Evolutionary conservation across 768 basidiomycete species (phyloP), one percentile per base, ranked within the genome.

Genomic region (Tricholoma matsutake): DNA sequence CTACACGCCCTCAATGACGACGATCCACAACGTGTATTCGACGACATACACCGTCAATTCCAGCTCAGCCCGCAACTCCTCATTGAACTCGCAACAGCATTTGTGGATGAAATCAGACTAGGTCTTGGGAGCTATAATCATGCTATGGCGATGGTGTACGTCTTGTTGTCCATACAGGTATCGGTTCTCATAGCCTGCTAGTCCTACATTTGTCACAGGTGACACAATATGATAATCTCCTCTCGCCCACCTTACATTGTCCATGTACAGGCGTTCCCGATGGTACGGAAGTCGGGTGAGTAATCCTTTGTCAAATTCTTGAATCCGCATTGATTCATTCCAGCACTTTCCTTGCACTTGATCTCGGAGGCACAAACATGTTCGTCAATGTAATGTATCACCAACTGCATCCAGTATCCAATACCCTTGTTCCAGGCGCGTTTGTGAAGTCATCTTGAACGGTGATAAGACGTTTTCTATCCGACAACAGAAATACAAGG

Each of bases 341-440:
- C 67, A 97, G 95, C 49, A 96, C 94, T 6, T 99, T 97, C 76
- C 85, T 98, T 57, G 96, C 97, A 4, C 82, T 98, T 18, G 96
- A 99, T 78, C 84, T 99, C 18, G 97, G 97, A 41, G 97, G 97
- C 59, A 99, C 97, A 22, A 99, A 99, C 72, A 83, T 99, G 91
- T 97, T 75, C 72, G 91, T 79, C 22, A 37, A 32, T 10, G 34
- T 14, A 52, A 25, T 52, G 1, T 7, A 28, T 55, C 45, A 16
- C 13, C 31, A 13, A 34, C 22, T 43, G 37, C 54, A 41, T 34
- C 51, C 53, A 56, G 55, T 51, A 64, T 65, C 65, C 60, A 52
- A 52, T 29, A 29, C n/a, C 60, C 41, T 49, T 28, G 29, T 55
- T 41, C 56, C 64, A 97, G 94, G 62, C 96, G 95, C 56, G 95